A percentile compares a stretch with the other conserved stretches of the same genome.
These are phyloP conservation scores for Kodamaea sp. DNA, from an alignment of 1,139 yeast species.

Conservation along the genomic window DNA sequence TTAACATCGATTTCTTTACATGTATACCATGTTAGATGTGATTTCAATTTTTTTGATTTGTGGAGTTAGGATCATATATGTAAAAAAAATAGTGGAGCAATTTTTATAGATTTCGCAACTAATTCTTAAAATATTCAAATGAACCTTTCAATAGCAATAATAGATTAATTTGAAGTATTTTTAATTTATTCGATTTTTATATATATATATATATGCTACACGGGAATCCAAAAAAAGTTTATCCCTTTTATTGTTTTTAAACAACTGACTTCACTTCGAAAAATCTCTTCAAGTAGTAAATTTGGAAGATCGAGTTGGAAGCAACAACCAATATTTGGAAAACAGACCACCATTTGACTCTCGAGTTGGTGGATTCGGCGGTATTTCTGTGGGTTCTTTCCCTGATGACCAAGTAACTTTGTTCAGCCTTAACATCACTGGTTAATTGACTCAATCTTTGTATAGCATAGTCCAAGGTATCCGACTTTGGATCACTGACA, in stretches of 20 bases:
- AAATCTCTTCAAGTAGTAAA: conserved; percentile 88
- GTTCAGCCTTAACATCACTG: conserved; percentile 87
- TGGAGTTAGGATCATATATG: too few species aligned
- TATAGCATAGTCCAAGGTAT: conserved; percentile 83
- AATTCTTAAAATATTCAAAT: too few species aligned
- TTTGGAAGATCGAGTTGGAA: conserved; percentile 85
- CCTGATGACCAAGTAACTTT: conserved; percentile 87
- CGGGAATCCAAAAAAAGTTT: neutral
- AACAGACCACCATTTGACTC: conserved; percentile 97
- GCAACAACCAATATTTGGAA: conserved; percentile 87
- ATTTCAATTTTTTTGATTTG: too few species aligned
- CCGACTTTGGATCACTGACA: conserved; percentile 74
- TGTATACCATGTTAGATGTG: too few species aligned
- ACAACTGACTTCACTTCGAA: conserved; percentile 92
- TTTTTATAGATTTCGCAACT: too few species aligned
- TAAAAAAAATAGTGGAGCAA: too few species aligned
- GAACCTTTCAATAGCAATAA: too few species aligned
- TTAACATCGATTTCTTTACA: too few species aligned
- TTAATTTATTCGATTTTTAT: too few species aligned
- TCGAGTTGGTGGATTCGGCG: conserved; percentile 93
- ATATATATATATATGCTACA: too few species aligned
- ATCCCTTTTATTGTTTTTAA: conserved; percentile 27
- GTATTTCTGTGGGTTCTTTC: conserved; percentile 98
- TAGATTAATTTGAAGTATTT: too few species aligned
- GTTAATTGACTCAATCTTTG: conserved; percentile 72